Evolutionary conservation across 768 basidiomycete species (phyloP), one percentile per base, ranked within the genome.

Genomic region (Sistotremastrum suecicum): DNA sequence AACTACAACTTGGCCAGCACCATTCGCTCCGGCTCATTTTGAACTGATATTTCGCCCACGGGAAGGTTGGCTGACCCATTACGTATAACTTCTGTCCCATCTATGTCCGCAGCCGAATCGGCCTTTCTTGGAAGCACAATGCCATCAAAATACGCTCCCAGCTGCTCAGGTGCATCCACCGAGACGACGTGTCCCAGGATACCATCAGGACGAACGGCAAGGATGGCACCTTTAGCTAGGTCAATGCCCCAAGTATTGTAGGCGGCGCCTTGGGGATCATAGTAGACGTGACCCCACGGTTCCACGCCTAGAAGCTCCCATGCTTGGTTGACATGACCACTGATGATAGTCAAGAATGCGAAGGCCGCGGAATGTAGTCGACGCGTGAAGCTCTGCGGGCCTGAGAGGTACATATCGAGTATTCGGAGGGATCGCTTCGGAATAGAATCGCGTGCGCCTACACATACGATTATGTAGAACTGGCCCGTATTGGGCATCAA

Each of bases 131-230:
- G 20, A 20, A 20, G 20, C 6, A 54, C 39, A 40, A 54, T 49
- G 5, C 35, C 33, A 3, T 9, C 37, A 49, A 54, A 54, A 42
- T 54, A 54, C 36, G 38, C 44, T 30, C 32, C 10, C 30, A 54
- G 39, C 37, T 8, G 30, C 28, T 49, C 39, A 33, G 38, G 41
- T 12, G 42, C n/a, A 31, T 54, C 53, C 10, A 54, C 36, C 10
- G 34, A 20, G 5, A 46, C 48, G 5, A 54, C 43, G 10, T 37
- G 39, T 8, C 46, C 47, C 33, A 54, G 33, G n/a, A 45, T 49
- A 8, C 52, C 52, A 39, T 54, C 53, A n/a, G 53, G 53, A 6
- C 53, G 49, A 29, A 54, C 52, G 20, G 48, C 37, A 20, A 20
- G 20, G 4, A 54, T 20, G 5, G 52, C 52, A 7, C 49, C 52